Base-by-base conservation (phyloP, 306 rosid species). In the Clitoria ternatea region DNA sequence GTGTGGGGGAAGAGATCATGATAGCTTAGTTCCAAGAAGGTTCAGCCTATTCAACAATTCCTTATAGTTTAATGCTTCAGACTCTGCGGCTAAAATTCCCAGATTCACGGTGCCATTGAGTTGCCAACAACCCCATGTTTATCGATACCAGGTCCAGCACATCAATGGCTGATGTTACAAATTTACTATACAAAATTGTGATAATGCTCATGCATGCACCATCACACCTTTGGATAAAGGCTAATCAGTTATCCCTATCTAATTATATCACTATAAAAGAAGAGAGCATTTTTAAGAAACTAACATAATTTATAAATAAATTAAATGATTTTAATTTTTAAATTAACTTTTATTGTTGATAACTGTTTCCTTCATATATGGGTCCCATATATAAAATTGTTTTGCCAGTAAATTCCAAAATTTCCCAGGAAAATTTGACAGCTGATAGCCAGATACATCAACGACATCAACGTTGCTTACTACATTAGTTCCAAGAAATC, bases 11-110 rank as follows among this genome's bases (percentile, higher is more conserved):
- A n/a, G n/a, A 29, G 7, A n/a, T 12, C 32, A 30, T 32, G 47
- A 47, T 39, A 19, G 61, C 48, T 49, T 48, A 49, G 42, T 48
- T 61, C 71, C 63, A 74, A 53, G 47, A 74, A 26, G 59, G 17
- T 57, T 71, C 56, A 44, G 26, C 26, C 40, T 14, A 73, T 35
- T 61, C 30, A 35, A 35, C 32, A 47, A 12, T 48, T 60, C 27
- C 53, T 26, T 4, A 39, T 24, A 33, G 17, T 8, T 56, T 53
- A 42, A 43, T 54, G 48, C 45, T 75, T 52, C 18, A 54, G 52
- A 66, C 30, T 65, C 60, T 54, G 39, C 6, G 29, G 54, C 48
- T 43, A 55, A 24, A 15, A 37, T 61, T 22, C 54, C 43, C 44
- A 37, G 20, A 63, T 63, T 62, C 72, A 15, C 6, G 29, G 57